Percentiles rank a stretch among this genome's conserved stretches.
These are phyloP conservation scores for Phialocephala subalpina DNA, from an alignment of 2,329 filamentous ascomycete species.

Conservation along the genomic window DNA sequence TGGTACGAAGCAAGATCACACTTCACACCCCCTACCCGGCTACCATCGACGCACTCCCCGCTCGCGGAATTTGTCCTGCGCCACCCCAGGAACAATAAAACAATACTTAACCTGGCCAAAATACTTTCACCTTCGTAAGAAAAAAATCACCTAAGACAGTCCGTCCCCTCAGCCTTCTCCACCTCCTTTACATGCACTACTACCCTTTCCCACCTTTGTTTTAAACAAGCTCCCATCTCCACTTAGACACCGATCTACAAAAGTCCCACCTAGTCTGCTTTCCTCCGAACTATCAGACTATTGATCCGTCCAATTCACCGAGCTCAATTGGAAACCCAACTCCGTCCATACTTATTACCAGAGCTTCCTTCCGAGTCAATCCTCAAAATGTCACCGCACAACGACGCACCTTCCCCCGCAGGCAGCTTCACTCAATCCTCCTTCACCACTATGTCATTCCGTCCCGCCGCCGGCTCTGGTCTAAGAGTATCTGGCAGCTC, in stretches of 20 bases:
- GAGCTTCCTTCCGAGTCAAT: conserved; percentile 6
- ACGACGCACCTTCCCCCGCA: conserved; percentile 55
- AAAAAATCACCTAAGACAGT: conserved; percentile 19
- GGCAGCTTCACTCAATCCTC: conserved; percentile 53
- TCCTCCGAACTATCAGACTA: conserved; percentile 11
- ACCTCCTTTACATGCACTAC: background rate
- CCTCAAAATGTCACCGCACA: conserved; percentile 54
- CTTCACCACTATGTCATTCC: conserved; percentile 48
- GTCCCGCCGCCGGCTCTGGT: conserved; percentile 31
- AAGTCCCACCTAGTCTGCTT: conserved; percentile 9
- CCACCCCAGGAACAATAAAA: conserved; percentile 36
- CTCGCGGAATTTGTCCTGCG: conserved; percentile 25
- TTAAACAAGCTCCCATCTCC: conserved; percentile 20
- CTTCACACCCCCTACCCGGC: conserved; percentile 4
- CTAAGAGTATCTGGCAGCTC: conserved; percentile 36
- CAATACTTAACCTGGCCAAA: conserved; percentile 32
- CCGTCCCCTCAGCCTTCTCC: conserved; percentile 21
- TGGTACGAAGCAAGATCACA: conserved; percentile 3
- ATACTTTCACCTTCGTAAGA: conserved; percentile 9
- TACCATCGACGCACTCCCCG: background rate
- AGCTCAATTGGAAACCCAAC: background rate
- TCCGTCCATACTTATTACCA: conserved; percentile 18
- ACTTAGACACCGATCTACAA: conserved; percentile 21
- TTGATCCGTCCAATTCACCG: conserved; percentile 3
- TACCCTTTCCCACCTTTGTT: conserved; percentile 13